Percentiles rank a stretch among this genome's conserved stretches.
Evolutionary conservation across 768 basidiomycete genomes (phyloP).

Genomic region (Lentinula raphanica): DNA sequence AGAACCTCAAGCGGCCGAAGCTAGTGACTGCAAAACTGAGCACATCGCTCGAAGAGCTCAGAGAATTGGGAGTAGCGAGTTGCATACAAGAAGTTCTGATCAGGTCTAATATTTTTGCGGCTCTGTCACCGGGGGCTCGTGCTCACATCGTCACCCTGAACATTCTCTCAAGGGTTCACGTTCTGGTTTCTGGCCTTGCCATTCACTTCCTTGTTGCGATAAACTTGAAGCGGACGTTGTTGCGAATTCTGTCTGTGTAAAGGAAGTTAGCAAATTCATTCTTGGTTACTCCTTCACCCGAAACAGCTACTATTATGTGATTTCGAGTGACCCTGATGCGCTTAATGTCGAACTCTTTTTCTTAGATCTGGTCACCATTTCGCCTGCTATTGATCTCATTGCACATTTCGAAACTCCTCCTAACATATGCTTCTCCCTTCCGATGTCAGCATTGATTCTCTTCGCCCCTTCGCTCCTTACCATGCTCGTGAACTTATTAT

Average conservation of each 20-base stretch:
- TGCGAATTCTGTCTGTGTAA: constrained; percentile 10
- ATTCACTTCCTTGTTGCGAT: constrained; percentile 19
- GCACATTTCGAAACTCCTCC: no score
- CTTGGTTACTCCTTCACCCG: no score
- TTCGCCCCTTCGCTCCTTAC: no score
- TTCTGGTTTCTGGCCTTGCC: constrained; percentile 29
- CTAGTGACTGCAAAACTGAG: not conserved
- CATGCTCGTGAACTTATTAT: no score
- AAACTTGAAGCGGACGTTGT: not conserved
- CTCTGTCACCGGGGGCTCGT: not conserved
- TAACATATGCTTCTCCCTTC: no score
- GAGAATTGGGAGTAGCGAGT: not conserved
- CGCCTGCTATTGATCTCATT: no score
- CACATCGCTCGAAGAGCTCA: not conserved
- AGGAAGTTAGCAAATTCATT: constrained; percentile 13
- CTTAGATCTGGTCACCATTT: no score
- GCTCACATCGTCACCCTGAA: constrained; percentile 23
- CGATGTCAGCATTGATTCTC: no score
- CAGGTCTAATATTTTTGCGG: not conserved
- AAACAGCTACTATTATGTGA: no score
- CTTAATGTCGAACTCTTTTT: no score
- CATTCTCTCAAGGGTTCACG: constrained; percentile 17
- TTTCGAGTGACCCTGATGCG: no score
- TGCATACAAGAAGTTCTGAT: not conserved
- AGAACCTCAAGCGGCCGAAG: constrained; percentile 9